These are phyloP conservation scores for Agaricus blazei DNA, from an alignment of 768 basidiomycete species.

Conservation along the genomic window DNA sequence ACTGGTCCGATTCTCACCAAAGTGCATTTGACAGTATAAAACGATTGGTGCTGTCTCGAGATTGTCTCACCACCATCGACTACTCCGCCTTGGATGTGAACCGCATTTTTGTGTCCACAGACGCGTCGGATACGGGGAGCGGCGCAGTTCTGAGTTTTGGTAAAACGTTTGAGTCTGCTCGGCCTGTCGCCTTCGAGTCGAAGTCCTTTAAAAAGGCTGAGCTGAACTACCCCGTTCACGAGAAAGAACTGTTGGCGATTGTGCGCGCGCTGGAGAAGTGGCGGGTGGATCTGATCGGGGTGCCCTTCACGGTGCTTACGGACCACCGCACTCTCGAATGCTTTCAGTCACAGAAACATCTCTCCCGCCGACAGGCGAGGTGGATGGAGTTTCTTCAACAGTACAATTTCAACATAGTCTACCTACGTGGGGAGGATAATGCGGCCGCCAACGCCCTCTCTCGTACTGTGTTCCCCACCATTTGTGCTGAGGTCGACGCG, in stretches of 20 bases:
- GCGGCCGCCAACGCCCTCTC: slow-evolving; percentile 31
- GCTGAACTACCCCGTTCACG: slow-evolving; percentile 29
- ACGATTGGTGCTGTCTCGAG: slow-evolving; percentile 6
- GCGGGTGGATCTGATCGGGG: slow-evolving; percentile 16
- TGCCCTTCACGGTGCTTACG: slow-evolving; percentile 21
- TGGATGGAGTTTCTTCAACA: slow-evolving; percentile 30
- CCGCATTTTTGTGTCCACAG: slow-evolving; percentile 27
- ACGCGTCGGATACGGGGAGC: slow-evolving; percentile 22
- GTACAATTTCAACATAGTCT: slow-evolving; percentile 27
- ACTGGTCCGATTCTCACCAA: slow-evolving; percentile 14
- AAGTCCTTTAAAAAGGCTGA: slow-evolving; percentile 18
- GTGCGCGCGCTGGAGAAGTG: slow-evolving; percentile 23
- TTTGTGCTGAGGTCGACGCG: neutral
- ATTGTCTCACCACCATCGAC: slow-evolving; percentile 12
- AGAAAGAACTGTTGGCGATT: slow-evolving; percentile 32
- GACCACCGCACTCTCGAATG: slow-evolving; percentile 30
- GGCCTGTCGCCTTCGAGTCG: slow-evolving; percentile 27
- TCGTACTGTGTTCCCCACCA: slow-evolving; percentile 3
- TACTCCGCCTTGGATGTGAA: slow-evolving; percentile 14
- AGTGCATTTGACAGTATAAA: slow-evolving; percentile 16
- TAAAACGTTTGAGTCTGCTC: slow-evolving; percentile 21
- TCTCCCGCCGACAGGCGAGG: slow-evolving; percentile 22
- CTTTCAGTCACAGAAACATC: slow-evolving; percentile 22
- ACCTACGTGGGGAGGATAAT: slow-evolving; percentile 29
- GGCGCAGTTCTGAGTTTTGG: slow-evolving; percentile 26